Evolutionary conservation across 495 filamentous ascomycete species (phyloP).

Genomic region (Daldinia decipiens): DNA sequence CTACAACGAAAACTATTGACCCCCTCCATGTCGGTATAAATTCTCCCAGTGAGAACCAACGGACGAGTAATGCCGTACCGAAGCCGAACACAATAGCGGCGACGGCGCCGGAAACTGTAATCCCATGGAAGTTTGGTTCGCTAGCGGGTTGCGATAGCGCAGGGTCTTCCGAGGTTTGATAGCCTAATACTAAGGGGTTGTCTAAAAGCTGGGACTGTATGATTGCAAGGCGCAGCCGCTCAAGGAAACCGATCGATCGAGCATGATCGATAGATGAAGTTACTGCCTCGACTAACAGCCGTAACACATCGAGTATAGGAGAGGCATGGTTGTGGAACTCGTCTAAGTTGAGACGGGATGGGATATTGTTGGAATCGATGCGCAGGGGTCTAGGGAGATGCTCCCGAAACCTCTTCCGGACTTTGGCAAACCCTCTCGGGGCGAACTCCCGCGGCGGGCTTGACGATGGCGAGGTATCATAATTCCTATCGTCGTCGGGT

Average conservation of each 20-base stretch:
- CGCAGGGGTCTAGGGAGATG: constrained; percentile 71
- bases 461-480: constrained; percentile 56
- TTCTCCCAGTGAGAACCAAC: constrained; percentile 68
- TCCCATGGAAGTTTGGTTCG: constrained; percentile 44
- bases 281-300: constrained; percentile 60
- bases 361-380: constrained; percentile 59
- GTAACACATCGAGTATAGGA: constrained; percentile 41
- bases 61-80: constrained; percentile 74
- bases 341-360: constrained; percentile 34
- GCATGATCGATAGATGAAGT: constrained; percentile 82
- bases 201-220: constrained; percentile 88
- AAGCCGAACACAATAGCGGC: constrained; percentile 68
- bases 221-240: constrained; percentile 95
- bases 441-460: constrained; percentile 71
- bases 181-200: constrained; percentile 46
- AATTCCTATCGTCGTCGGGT: constrained; percentile 54
- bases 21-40: constrained; percentile 63
- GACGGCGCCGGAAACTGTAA: constrained; percentile 55
- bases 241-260: constrained; percentile 88
- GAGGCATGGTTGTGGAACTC: constrained; percentile 41
- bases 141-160: constrained; percentile 29
- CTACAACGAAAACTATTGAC: constrained; percentile 66
- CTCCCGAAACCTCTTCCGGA: constrained; percentile 72
- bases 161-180: constrained; percentile 40
- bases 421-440: constrained; percentile 74